Conservation (phyloP, 2,329 filamentous ascomycete species). For the Whalleya microplaca region DNA sequence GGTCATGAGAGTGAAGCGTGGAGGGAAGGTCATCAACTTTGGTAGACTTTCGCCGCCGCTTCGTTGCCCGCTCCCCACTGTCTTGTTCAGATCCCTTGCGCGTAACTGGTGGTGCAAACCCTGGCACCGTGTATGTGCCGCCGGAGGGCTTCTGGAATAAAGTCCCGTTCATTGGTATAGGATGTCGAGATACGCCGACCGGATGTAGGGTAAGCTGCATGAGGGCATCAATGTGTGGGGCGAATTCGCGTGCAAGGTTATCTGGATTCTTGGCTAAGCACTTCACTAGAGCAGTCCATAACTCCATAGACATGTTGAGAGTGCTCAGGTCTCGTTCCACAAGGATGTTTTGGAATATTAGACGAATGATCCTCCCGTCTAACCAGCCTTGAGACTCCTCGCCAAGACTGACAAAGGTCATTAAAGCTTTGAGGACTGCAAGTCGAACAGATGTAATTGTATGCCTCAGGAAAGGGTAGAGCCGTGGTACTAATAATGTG, state of each 20-base stretch:
- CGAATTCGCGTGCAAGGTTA: constrained; percentile 73
- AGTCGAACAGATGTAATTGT: constrained; percentile 95
- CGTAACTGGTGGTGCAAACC: constrained; percentile 48
- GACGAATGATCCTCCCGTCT: constrained; percentile 81
- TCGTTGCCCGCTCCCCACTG: constrained; percentile 64
- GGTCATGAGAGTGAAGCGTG: constrained; percentile 80
- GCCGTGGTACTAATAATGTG: constrained; percentile 84
- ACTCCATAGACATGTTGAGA: constrained; percentile 78
- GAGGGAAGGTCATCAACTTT: constrained; percentile 73
- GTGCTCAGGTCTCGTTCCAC: constrained; percentile 89
- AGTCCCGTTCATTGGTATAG: constrained; percentile 86
- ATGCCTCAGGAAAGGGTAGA: constrained; percentile 95
- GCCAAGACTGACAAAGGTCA: constrained; percentile 90
- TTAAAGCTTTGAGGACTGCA: constrained; percentile 87
- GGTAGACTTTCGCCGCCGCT: constrained; percentile 82
- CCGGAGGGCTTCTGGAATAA: constrained; percentile 95
- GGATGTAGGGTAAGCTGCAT: constrained; percentile 86
- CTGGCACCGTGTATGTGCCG: constrained; percentile 68
- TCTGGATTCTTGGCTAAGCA: constrained; percentile 67
- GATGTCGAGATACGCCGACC: constrained; percentile 87
- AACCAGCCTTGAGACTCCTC: constrained; percentile 88
- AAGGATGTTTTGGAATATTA: constrained; percentile 93
- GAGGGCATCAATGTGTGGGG: constrained; percentile 75
- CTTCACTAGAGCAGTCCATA: constrained; percentile 81
- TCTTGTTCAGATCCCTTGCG: constrained; percentile 57